A percentile compares a stretch with the other conserved stretches of the same genome.
These are phyloP conservation scores for Oenanthe sinensis DNA, from an alignment of 129 eudicot species.

Conservation along the genomic window DNA sequence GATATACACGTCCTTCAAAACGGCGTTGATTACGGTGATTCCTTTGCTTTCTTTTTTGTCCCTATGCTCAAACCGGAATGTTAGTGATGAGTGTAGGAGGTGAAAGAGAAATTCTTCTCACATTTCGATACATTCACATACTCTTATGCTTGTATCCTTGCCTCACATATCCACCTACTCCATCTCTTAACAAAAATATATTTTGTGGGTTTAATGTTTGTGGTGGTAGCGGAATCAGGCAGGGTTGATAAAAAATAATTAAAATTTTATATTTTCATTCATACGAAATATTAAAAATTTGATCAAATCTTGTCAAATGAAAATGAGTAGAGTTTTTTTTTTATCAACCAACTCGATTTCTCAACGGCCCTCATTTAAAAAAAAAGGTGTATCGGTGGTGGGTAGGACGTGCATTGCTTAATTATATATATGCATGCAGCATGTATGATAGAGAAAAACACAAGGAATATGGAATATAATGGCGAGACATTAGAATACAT, in stretches of 20 bases:
- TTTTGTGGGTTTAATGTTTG: no score
- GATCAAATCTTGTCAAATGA: no score
- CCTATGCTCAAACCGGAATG: neutral
- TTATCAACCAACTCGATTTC: no score
- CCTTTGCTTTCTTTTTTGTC: slow-evolving; percentile 14
- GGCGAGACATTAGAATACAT: slow-evolving; percentile 3
- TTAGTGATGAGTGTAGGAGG: neutral
- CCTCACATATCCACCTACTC: neutral
- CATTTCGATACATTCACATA: neutral
- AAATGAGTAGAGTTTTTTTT: no score
- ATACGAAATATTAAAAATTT: no score
- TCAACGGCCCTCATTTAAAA: no score
- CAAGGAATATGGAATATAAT: slow-evolving; percentile 20
- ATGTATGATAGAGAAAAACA: slow-evolving; percentile 10
- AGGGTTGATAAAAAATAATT: no score
- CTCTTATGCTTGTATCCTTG: neutral
- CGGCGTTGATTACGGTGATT: slow-evolving; percentile 21
- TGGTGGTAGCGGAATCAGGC: no score
- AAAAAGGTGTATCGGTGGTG: neutral
- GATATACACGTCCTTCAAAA: no score
- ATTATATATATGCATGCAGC: neutral
- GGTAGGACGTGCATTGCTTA: slow-evolving; percentile 8
- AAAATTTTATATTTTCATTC: no score
- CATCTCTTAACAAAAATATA: no score
- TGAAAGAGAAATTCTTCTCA: neutral